A percentile compares a stretch with the other conserved stretches of the same genome.
Conservation (phyloP, 2,329 filamentous ascomycete species). For the Amphichorda felina region DNA sequence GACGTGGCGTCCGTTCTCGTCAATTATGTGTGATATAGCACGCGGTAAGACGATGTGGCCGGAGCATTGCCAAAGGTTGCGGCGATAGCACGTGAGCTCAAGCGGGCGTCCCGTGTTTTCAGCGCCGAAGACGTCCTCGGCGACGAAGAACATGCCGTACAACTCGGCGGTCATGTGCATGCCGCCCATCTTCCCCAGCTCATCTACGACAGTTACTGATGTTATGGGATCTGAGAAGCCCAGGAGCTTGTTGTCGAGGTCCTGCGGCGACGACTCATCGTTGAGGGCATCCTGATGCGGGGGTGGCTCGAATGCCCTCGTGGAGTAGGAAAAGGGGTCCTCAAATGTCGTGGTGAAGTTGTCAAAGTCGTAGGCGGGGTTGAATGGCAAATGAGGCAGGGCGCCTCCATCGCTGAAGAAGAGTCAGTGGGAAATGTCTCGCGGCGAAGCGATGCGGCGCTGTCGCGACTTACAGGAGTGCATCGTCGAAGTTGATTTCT, state of each 20-base stretch:
- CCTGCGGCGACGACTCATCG: conserved; percentile 38
- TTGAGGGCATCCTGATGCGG: conserved; percentile 26
- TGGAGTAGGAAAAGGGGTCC: conserved; percentile 50
- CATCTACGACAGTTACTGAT: conserved; percentile 52
- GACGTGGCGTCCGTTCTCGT: conserved; percentile 67
- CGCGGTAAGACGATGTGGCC: conserved; percentile 73
- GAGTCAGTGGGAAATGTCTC: conserved; percentile 6
- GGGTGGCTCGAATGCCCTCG: conserved; percentile 32
- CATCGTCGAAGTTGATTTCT: conserved; percentile 42
- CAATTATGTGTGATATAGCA: conserved; percentile 53
- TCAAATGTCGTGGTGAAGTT: conserved; percentile 50
- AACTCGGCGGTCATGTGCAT: conserved; percentile 62
- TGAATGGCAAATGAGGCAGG: conserved; percentile 35
- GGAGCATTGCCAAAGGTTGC: conserved; percentile 91
- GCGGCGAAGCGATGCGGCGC: no score
- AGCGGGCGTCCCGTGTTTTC: conserved; percentile 45
- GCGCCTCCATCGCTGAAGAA: conserved; percentile 22
- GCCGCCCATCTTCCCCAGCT: conserved; percentile 49
- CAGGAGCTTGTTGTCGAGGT: conserved; percentile 60
- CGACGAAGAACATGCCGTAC: conserved; percentile 82
- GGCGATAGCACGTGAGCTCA: conserved; percentile 88
- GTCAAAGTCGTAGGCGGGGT: conserved; percentile 49
- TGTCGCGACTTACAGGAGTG: conserved; percentile 43
- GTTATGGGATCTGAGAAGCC: conserved; percentile 56
- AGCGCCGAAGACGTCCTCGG: conserved; percentile 65